Conservation (phyloP, 1,284 basidiomycete species). For the Cutaneotrichosporon sp. region DNA sequence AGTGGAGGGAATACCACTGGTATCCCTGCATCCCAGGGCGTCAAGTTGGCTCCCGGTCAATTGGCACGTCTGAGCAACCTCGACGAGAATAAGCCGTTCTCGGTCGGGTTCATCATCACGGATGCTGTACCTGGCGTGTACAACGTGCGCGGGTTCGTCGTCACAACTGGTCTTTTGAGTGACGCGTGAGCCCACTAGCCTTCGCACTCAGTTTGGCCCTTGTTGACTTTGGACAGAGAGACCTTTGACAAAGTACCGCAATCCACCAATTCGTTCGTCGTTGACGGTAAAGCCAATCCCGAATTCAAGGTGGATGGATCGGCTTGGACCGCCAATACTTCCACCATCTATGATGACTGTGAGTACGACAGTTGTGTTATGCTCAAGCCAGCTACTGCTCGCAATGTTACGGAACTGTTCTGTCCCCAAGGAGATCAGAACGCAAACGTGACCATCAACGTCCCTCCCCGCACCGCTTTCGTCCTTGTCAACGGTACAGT, state of each 20-base stretch:
- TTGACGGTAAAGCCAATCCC: not conserved
- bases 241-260: not conserved
- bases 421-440: not conserved
- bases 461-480: not conserved
- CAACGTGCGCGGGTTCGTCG: not conserved
- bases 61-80: not conserved
- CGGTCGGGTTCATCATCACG: not conserved
- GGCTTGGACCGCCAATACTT: not conserved
- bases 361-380: not conserved
- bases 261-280: not conserved
- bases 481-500: conserved; percentile 3
- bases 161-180: not conserved
- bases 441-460: not conserved
- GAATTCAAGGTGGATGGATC: not conserved
- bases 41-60: conserved; percentile 1
- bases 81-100: not conserved
- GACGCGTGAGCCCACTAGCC: not conserved
- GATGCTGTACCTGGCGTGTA: not conserved
- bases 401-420: not conserved
- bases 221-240: not conserved
- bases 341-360: not conserved
- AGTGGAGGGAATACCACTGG: not conserved
- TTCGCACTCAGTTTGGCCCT: too few relatives aligned
- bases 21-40: not conserved
- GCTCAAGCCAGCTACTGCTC: not conserved